These are phyloP conservation scores for Fusarium hainanense DNA, from an alignment of 2,329 filamentous ascomycete genomes.

Conservation along the genomic window DNA sequence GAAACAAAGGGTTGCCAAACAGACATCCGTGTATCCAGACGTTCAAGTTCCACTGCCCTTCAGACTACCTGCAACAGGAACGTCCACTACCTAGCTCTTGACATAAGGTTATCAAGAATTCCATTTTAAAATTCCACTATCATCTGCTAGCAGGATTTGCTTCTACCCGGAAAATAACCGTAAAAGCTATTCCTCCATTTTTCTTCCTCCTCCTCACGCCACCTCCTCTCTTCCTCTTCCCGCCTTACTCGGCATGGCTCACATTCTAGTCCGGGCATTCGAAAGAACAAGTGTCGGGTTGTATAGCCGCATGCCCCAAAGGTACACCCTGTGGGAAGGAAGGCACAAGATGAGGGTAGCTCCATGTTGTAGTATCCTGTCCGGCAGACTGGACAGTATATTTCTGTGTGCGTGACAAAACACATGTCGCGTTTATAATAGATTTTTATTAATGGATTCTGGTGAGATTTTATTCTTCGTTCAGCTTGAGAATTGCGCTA, in stretches of 20 bases:
- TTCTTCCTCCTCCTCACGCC: neutral
- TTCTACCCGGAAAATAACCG: neutral
- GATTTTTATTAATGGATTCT: accelerated
- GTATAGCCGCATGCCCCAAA: neutral
- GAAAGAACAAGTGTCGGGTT: neutral
- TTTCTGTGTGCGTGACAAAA: neutral
- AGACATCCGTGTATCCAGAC: accelerated
- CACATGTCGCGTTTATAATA: neutral
- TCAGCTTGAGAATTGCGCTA: accelerated
- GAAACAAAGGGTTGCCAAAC: neutral
- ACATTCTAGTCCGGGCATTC: neutral
- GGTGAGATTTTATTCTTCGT: accelerated
- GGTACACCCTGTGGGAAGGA: neutral
- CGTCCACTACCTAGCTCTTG: neutral
- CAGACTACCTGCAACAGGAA: neutral
- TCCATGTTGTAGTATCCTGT: neutral
- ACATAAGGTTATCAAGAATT: accelerated
- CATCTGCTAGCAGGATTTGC: neutral
- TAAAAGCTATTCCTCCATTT: neutral
- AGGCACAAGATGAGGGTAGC: neutral
- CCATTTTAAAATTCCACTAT: accelerated
- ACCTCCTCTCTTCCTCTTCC: neutral
- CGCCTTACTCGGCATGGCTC: neutral
- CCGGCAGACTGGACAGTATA: neutral
- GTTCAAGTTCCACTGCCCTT: accelerated